phyloP scores from a whole-genome alignment of 1,284 basidiomycete species.

The Boletus hoseneyae region DNA sequence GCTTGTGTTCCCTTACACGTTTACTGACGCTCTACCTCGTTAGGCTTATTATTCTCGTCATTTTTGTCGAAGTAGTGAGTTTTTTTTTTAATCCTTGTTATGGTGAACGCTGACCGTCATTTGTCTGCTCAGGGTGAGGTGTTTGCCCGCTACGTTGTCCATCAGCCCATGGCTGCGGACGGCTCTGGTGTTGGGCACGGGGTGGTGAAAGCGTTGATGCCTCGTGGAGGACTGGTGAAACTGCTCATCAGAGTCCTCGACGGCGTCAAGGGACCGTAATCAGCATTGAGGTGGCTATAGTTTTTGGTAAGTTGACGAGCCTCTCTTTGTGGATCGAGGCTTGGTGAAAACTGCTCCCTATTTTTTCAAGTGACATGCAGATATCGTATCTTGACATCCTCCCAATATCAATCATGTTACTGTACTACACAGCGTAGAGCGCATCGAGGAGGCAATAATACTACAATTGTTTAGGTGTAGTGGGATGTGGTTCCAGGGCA shows the following conservation, averaged over 20 bases:
- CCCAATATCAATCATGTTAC: neutral
- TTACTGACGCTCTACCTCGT: neutral
- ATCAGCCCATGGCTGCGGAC: conserved; percentile 25
- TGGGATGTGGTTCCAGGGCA: conserved; percentile 16
- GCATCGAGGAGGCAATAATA: too few species aligned
- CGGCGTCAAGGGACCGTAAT: conserved; percentile 10
- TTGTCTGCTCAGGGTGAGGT: conserved; percentile 66
- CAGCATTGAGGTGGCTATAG: neutral
- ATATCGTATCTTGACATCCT: too few species aligned
- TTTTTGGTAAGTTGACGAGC: neutral
- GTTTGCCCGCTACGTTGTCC: conserved; percentile 74
- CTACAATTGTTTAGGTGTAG: too few species aligned
- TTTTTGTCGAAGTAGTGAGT: conserved; percentile 76
- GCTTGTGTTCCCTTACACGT: neutral
- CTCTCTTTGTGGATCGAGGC: neutral
- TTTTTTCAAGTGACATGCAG: too few species aligned
- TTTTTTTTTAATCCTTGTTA: conserved; percentile 8
- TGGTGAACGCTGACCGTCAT: neutral
- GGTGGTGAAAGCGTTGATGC: conserved; percentile 19
- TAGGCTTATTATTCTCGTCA: conserved; percentile 86
- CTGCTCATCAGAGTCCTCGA: conserved; percentile 24
- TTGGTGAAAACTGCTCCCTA: too few species aligned
- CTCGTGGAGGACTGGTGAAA: conserved; percentile 25
- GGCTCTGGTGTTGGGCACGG: conserved; percentile 2
- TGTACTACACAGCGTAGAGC: conserved; percentile 2